Evolutionary conservation across 177 flowering plant species (phyloP).

Genomic region (Vitis hybrid): DNA sequence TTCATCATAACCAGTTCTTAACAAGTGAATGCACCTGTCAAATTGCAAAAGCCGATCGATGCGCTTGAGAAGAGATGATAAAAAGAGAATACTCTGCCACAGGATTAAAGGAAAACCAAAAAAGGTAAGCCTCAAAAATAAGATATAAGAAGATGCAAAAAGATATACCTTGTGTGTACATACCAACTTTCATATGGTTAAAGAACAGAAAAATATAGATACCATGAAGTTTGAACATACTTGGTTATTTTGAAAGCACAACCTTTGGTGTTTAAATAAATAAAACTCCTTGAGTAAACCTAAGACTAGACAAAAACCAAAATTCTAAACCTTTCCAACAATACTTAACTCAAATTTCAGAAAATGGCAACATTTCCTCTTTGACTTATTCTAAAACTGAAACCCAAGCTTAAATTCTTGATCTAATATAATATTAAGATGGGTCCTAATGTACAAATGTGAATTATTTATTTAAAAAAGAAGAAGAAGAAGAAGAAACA

Average conservation of each 20-base stretch:
- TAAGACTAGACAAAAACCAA: background rate
- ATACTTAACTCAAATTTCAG: background rate
- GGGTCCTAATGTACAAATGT: too few relatives aligned
- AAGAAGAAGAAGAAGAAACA: background rate
- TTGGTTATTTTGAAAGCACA: too few relatives aligned
- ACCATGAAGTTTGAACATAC: too few relatives aligned
- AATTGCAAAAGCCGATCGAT: conserved; percentile 90
- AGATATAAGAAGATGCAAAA: background rate
- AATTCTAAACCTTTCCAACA: background rate
- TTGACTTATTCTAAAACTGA: background rate
- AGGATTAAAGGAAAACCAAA: background rate
- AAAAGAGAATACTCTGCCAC: conserved; percentile 62
- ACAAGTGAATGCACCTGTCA: conserved; percentile 66
- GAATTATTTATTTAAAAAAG: background rate
- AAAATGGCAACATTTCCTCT: background rate
- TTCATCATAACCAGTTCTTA: background rate
- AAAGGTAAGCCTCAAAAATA: conserved; percentile 9
- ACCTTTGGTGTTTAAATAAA: background rate
- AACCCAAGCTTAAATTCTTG: background rate
- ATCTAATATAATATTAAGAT: too few relatives aligned
- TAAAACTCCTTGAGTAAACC: too few relatives aligned
- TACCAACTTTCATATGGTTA: too few relatives aligned
- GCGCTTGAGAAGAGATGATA: conserved; percentile 87
- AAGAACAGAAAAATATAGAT: too few relatives aligned
- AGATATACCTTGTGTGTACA: too few relatives aligned